phyloP scores from a whole-genome alignment of 2,329 filamentous ascomycete species.

The Gliomastix tumulicola region DNA sequence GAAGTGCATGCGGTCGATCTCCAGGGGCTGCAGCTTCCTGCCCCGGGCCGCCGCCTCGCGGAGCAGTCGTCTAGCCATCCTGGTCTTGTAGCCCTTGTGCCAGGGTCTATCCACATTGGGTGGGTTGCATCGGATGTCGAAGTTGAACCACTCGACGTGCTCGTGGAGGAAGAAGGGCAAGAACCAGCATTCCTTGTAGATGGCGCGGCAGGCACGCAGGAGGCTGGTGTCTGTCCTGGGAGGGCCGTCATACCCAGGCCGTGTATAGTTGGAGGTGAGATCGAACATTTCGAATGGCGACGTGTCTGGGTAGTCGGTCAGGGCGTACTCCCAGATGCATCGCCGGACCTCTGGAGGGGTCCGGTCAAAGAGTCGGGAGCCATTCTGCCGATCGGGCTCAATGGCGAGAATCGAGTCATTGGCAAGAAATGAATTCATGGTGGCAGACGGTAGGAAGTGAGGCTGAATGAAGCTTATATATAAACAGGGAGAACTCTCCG shows the following conservation, averaged over 20 bases:
- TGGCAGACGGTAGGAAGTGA: too few species aligned
- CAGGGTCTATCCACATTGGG: too few species aligned
- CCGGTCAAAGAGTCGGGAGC: too few species aligned
- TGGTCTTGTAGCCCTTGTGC: slow-evolving; percentile 14
- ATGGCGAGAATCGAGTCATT: too few species aligned
- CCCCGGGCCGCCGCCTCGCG: too few species aligned
- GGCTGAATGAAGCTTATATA: too few species aligned
- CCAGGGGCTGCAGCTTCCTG: too few species aligned
- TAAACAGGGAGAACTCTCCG: too few species aligned
- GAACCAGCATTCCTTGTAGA: slow-evolving; percentile 34
- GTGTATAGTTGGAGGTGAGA: slow-evolving; percentile 23
- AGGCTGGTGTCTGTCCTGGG: slow-evolving; percentile 27
- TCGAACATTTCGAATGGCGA: slow-evolving; percentile 14
- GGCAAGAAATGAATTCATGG: too few species aligned
- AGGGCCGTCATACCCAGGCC: slow-evolving; percentile 31
- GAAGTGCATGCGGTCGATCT: slow-evolving; percentile 23
- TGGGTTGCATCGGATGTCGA: too few species aligned
- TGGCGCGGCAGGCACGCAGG: slow-evolving; percentile 31
- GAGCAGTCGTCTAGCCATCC: slow-evolving; percentile 19
- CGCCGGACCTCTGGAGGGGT: slow-evolving; percentile 42
- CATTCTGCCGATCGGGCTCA: too few species aligned
- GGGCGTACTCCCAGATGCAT: slow-evolving; percentile 32
- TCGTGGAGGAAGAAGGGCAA: slow-evolving; percentile 29
- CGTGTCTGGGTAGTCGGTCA: slow-evolving; percentile 29
- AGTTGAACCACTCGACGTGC: slow-evolving; percentile 31